Percentiles rank a stretch among this genome's conserved stretches.
These are phyloP conservation scores for Kodamaea restingae DNA, from an alignment of 805 yeast genomes.

Conservation along the genomic window DNA sequence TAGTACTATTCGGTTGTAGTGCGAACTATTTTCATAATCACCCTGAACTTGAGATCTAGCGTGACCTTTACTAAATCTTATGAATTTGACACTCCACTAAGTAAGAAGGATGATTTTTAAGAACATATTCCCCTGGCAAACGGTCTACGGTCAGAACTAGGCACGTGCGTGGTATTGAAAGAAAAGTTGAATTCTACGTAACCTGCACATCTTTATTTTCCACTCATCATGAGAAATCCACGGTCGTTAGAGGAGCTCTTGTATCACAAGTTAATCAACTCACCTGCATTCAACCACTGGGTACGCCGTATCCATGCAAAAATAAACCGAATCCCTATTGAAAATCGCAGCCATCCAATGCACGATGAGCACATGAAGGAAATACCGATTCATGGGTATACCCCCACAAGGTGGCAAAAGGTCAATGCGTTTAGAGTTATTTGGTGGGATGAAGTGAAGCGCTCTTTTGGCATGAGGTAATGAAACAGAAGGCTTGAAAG, in stretches of 20 bases:
- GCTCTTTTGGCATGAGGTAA: conserved; percentile 40
- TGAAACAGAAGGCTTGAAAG: no score
- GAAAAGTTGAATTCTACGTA: no score
- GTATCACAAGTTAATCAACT: conserved; percentile 45
- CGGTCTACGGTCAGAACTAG: no score
- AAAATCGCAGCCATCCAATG: conserved; percentile 17
- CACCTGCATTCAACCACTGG: conserved; percentile 57
- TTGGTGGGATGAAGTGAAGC: conserved; percentile 58
- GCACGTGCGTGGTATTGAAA: no score
- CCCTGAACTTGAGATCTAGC: no score
- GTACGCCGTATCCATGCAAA: conserved; percentile 60
- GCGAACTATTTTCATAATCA: no score
- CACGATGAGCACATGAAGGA: conserved; percentile 13
- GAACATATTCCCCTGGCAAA: no score
- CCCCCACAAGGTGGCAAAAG: conserved; percentile 53
- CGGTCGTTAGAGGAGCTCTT: conserved; percentile 45
- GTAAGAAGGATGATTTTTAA: no score
- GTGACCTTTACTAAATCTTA: no score
- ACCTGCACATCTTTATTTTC: no score
- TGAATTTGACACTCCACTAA: no score
- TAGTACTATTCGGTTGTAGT: no score
- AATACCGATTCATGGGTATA: conserved; percentile 26
- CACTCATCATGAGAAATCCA: conserved; percentile 4
- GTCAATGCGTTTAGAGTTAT: conserved; percentile 56
- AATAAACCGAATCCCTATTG: conserved; percentile 57